Percentiles rank a stretch among this genome's conserved stretches.
These are phyloP conservation scores for Linum lewisii DNA, from an alignment of 345 rosid genomes.

Conservation along the genomic window DNA sequence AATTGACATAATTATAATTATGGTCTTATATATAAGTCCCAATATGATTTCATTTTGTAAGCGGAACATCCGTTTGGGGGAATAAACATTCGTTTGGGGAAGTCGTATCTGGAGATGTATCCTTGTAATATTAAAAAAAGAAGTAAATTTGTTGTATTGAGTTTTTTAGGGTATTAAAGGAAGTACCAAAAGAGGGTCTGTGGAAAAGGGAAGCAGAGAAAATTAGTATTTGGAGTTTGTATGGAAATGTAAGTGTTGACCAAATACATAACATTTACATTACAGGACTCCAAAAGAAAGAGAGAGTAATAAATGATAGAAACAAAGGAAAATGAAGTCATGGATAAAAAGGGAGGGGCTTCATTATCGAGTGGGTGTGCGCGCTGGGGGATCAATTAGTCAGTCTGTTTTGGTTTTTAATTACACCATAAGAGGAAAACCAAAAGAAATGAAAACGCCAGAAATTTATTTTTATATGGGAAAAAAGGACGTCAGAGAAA, in stretches of 20 bases:
- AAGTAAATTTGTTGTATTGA: background rate
- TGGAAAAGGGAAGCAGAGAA: background rate
- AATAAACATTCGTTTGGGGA: too few species aligned
- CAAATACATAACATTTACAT: background rate
- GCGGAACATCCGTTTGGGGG: too few species aligned
- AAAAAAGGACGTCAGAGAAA: background rate
- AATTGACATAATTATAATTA: too few species aligned
- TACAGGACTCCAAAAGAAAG: background rate
- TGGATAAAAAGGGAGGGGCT: background rate
- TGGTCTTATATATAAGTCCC: too few species aligned
- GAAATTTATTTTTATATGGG: too few species aligned
- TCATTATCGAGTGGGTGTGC: conserved; percentile 4
- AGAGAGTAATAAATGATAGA: background rate
- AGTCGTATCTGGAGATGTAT: too few species aligned
- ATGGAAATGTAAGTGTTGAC: background rate
- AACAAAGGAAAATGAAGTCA: background rate
- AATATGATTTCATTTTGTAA: too few species aligned
- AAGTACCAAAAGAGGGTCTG: background rate
- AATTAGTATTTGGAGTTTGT: background rate
- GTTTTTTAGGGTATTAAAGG: background rate
- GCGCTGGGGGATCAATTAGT: conserved; percentile 1
- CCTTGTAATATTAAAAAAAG: too few species aligned
- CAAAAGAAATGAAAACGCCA: too few species aligned
- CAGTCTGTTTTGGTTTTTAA: background rate
- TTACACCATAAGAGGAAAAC: too few species aligned